Evolutionary conservation across 2,329 filamentous ascomycete genomes (phyloP), one percentile per base, ranked within the genome.

Genomic region (Aspergillus eucalypticola): DNA sequence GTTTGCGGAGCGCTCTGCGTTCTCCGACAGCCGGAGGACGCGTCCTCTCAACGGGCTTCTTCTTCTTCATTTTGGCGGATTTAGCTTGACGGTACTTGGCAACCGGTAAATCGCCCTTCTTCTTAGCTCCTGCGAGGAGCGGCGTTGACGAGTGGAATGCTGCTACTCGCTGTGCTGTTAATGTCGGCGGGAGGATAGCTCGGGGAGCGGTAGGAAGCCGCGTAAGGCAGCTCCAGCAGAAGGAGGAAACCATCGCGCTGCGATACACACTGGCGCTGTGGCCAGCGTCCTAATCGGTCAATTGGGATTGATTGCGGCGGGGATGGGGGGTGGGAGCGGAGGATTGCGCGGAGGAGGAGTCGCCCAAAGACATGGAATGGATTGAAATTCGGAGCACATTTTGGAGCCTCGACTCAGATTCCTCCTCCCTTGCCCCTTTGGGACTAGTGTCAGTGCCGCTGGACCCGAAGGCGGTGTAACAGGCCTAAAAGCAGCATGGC

Each of bases 1-100:
- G 88, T 81, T 96, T 96, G 66, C 92, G 88, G 73, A 91, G 82
- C 27, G 91, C 90, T 79, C 92, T 96, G 66, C 93, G 87, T 82
- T 97, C 93, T 66, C 93, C 94, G 3, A 86, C 83, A 11, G 81
- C 81, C 19, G 90, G 89, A 15, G 86, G 82, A 76, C 84, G 85
- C 58, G 79, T 76, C 13, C 74, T 71, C n/a, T 79, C 77, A n/a
- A 70, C 69, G 11, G 63, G 67, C 38, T 68, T 66, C 63, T 78
- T 80, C 70, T 78, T 80, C 65, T 79, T 82, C 64, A 81, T 80
- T 54, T 76, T 76, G n/a, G 74, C 70, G 13, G 73, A 74, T 32
- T 72, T 74, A 23, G 73, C 69, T 67, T 78, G 68, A 60, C 78
- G 76, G 63, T 75, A 77, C 61, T 72, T 78, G 25, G 29, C 23